A percentile compares a stretch with the other conserved stretches of the same genome.
Conservation (phyloP, 805 yeast species). For the Metschnikowia arizonensis region DNA sequence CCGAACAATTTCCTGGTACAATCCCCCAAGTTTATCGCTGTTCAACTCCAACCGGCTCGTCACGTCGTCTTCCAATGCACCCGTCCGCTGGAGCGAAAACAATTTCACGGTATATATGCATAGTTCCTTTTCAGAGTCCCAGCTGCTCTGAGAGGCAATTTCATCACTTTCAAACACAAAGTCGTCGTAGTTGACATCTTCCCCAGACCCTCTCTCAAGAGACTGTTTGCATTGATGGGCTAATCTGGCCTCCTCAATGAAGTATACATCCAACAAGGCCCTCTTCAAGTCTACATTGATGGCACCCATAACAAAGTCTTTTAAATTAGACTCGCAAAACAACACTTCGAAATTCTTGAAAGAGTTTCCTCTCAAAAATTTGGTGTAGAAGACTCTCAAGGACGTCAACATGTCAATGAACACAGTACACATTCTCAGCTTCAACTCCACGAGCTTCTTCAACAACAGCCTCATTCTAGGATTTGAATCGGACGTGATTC, state of each 20-base stretch:
- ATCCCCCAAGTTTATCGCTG: constrained; percentile 29
- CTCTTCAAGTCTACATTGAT: constrained; percentile 29
- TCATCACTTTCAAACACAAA: constrained; percentile 7
- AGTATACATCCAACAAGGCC: constrained; percentile 39
- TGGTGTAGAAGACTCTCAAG: constrained; percentile 31
- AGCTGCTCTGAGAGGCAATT: background rate
- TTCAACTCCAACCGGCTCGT: constrained; percentile 37
- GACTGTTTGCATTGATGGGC: constrained; percentile 35
- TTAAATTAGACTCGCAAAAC: constrained; percentile 21
- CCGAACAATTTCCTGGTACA: constrained; percentile 19
- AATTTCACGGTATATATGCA: constrained; percentile 42
- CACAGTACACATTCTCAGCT: constrained; percentile 22
- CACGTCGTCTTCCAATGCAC: constrained; percentile 26
- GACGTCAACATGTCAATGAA: constrained; percentile 32
- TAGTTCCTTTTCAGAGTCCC: constrained; percentile 32
- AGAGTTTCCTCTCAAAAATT: constrained; percentile 20
- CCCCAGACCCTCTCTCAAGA: constrained; percentile 50
- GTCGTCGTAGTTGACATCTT: constrained; percentile 43
- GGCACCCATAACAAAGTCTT: constrained; percentile 18
- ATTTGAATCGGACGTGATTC: constrained; percentile 7
- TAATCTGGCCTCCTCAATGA: constrained; percentile 45
- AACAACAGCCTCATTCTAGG: constrained; percentile 11
- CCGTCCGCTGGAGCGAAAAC: constrained; percentile 30
- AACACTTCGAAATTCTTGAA: constrained; percentile 31
- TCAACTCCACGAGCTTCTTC: constrained; percentile 23